Evolutionary conservation across 805 yeast species (phyloP), one percentile per base, ranked within the genome.

Genomic region (Saccharomycopsis sp.): DNA sequence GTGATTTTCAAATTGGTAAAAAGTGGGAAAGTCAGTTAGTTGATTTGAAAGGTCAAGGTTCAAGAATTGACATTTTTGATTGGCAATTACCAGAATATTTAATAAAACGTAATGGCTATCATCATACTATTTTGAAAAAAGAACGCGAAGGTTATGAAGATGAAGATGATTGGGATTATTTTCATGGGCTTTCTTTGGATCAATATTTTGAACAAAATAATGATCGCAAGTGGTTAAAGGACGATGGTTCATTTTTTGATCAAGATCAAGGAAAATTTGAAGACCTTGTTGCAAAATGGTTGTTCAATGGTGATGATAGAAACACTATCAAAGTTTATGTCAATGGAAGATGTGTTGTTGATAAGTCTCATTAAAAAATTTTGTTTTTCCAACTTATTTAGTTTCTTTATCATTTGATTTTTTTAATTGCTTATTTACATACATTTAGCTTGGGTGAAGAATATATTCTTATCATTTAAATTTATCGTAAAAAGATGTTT

Each of bases 231-330:
- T 23, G 28, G 30, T 41, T 44, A 27, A 37, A 34, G 19, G 32
- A 32, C n/a, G 44, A 43, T 31, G 49, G 49, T 8, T 29, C 36
- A 14, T 45, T 45, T 29, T 41, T 43, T 18, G 50, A 47, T 27
- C 46, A 46, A 8, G 60, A 55, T 31, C 67, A 64, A 45, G 59
- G 66, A 49, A 51, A 66, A 45, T 65, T 77, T 55, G 63, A 63
- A 21, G 74, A 80, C 52, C 53, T 84, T 40, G 57, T 87, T 3
- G 83, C 83, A 45, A 87, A 86, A 58, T 92, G 98, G 98, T 63
- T 89, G 6, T 92, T 86, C 57, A 72, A 76, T 44, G 97, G 97
- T 15, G 98, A 92, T 60, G 96, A 92, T 57, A 70, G 97, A 54
- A 92, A 92, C 56, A 76, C 89, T 26, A 53, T 62, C 4, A 67